Evolutionary conservation across 106 monocot genomes (phyloP).

Genomic region (Dendrobium nobile): DNA sequence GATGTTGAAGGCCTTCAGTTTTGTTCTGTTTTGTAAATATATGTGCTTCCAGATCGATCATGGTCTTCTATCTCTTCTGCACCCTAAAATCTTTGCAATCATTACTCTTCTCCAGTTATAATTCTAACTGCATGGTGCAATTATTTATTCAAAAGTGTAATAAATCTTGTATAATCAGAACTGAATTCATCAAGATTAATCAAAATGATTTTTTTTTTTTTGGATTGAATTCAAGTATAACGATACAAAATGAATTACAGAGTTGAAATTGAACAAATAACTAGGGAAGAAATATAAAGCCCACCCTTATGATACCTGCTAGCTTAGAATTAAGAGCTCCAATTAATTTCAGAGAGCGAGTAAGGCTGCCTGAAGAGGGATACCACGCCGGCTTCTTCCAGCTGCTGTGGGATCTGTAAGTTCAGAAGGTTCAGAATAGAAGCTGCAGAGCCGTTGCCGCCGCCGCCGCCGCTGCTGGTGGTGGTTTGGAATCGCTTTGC

Average conservation of each 20-base stretch:
- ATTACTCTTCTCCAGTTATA: not conserved
- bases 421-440: not conserved
- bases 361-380: not conserved
- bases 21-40: no score
- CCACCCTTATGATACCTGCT: not conserved
- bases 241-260: no score
- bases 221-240: no score
- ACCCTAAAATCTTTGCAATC: no score
- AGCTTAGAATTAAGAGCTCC: not conserved
- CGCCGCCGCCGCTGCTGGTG: not conserved
- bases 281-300: not conserved
- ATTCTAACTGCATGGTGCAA: not conserved
- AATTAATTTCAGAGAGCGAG: not conserved
- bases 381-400: not conserved
- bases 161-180: no score
- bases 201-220: no score
- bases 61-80: no score
- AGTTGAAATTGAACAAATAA: not conserved
- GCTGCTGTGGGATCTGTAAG: constrained; percentile 1
- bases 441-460: not conserved
- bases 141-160: no score
- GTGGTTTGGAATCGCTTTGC: not conserved
- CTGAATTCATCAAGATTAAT: no score
- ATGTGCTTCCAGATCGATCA: no score
- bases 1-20: not conserved